Percentiles rank a stretch among this genome's conserved stretches.
Evolutionary conservation across 1,284 basidiomycete species (phyloP).

Genomic region (Ceratobasidium sp.): DNA sequence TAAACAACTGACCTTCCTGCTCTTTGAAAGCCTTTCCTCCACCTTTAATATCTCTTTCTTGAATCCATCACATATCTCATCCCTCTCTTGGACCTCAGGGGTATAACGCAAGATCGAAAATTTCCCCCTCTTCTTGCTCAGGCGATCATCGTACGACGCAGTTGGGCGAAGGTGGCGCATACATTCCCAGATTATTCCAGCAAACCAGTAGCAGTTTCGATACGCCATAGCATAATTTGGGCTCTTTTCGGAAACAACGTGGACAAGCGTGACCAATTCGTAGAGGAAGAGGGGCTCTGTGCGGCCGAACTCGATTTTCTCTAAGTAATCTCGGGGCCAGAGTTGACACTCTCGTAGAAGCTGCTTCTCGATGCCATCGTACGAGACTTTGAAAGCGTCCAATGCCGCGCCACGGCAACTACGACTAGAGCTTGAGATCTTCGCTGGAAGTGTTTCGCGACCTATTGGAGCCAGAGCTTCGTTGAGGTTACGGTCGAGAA

Average conservation of each 20-base stretch:
- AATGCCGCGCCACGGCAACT: background rate
- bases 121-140: background rate
- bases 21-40: too few species aligned
- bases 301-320: background rate
- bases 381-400: constrained; percentile 6
- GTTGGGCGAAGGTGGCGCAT: background rate
- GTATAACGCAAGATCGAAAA: background rate
- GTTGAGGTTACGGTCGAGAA: too few species aligned
- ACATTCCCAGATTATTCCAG: constrained; percentile 18
- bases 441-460: background rate
- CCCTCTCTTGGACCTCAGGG: background rate
- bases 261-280: background rate
- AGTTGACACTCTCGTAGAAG: constrained; percentile 2
- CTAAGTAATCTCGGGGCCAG: background rate
- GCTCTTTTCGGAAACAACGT: background rate
- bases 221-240: background rate
- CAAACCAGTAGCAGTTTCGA: constrained; percentile 15
- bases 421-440: background rate
- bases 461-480: background rate
- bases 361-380: background rate
- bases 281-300: background rate
- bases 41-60: background rate
- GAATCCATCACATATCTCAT: background rate
- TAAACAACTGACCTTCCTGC: too few species aligned
- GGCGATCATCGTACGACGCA: background rate